Evolutionary conservation across 176 grass and related monocot genomes (phyloP), one percentile per base, ranked within the genome.

Genomic region (Pharus latifolius): DNA sequence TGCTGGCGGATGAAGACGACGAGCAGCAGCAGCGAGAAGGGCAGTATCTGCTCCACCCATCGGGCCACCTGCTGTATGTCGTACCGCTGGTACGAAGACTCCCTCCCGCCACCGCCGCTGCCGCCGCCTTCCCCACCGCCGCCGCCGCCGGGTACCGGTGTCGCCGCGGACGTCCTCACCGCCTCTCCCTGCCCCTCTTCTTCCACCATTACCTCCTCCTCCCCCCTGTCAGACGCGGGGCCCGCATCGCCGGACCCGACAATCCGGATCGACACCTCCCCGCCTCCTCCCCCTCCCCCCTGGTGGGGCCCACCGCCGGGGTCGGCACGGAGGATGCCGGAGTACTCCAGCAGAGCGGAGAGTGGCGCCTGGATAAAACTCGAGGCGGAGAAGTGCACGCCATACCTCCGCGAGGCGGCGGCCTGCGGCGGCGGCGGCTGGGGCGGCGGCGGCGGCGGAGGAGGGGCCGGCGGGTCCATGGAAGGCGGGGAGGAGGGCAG

Each of bases 1-100:
- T 98, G 94, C 67, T 98, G 89, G 66, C 94, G 78, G 80, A 98
- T 98, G 82, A 98, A 98, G 41, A 98, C 94, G 78, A 98, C 84
- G 71, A 98, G 83, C 23, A 98, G 78, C 72, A 98, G 69, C 16
- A 98, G 85, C 50, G 94, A 93, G 77, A 98, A 98, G 18, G 94
- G 94, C 22, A 98, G 66, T 88, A 98, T 90, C 86, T 98, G 94
- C 78, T 98, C 94, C 54, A 90, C 91, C 94, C 94, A 98, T 72
- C 83, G 75, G 12, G 94, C 94, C 61, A 98, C 78, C 81, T 98
- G 94, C 61, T 98, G 94, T 83, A 98, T 91, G 85, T 98, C 89
- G 71, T 98, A 98, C 77, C 94, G 63, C 78, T 98, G 94, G 50
- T 92, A 87, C 2, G 86, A 85, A 10, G 84, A 71, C 6, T 77